Percentiles rank a stretch among this genome's conserved stretches.
phyloP scores from a whole-genome alignment of 345 rosid genomes.

The Corchorus olitorius region DNA sequence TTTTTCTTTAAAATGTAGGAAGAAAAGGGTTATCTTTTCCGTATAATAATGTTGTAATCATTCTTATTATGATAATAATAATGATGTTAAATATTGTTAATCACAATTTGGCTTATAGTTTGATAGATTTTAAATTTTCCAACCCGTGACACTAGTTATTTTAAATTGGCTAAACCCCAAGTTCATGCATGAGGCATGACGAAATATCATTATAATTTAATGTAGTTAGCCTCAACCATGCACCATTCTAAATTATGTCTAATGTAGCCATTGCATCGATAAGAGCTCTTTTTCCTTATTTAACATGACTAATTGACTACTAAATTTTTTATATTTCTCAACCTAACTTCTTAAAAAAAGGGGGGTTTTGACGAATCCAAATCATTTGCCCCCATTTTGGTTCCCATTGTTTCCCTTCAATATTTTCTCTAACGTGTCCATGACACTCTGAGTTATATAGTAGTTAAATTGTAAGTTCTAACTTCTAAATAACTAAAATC shows the following conservation, averaged over 20 bases:
- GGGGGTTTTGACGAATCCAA: too few species aligned
- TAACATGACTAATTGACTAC: not conserved
- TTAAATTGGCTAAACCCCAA: not conserved
- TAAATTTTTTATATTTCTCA: not conserved
- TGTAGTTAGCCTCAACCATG: not conserved
- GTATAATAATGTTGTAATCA: too few species aligned
- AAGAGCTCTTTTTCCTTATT: not conserved
- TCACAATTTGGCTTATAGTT: too few species aligned
- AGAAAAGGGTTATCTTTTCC: not conserved
- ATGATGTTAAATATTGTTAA: too few species aligned
- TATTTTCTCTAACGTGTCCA: too few species aligned
- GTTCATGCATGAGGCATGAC: not conserved
- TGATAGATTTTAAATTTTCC: not conserved
- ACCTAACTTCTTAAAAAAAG: not conserved
- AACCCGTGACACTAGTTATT: not conserved
- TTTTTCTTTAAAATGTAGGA: not conserved
- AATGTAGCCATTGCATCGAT: not conserved
- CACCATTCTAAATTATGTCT: not conserved
- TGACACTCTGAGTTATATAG: too few species aligned
- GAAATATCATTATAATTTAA: not conserved
- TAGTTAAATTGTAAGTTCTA: too few species aligned
- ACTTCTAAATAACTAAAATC: too few species aligned
- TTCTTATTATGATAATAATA: conserved; percentile 13
- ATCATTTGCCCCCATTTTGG: too few species aligned
- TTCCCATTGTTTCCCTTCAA: too few species aligned